These are phyloP conservation scores for Mucor irregularis DNA, from an alignment of 371 early-diverging fungal species.

Conservation along the genomic window DNA sequence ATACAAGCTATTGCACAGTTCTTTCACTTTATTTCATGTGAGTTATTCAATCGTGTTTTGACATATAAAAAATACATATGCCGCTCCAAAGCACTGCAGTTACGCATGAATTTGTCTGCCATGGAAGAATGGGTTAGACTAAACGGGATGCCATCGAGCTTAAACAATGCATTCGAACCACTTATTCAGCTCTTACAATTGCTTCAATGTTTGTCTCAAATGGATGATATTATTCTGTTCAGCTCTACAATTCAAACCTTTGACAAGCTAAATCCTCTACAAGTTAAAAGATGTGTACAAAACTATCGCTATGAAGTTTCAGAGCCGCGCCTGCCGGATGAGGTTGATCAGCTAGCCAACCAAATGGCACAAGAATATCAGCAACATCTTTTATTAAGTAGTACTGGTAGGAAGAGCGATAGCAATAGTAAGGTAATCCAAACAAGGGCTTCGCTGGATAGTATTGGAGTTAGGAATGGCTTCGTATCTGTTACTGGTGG, in stretches of 20 bases:
- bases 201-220: slow-evolving; percentile 74
- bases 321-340: slow-evolving; percentile 65
- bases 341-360: slow-evolving; percentile 63
- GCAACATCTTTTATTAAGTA: slow-evolving; percentile 25
- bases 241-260: slow-evolving; percentile 67
- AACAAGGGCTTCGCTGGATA: not conserved
- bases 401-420: not conserved
- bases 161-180: slow-evolving; percentile 52
- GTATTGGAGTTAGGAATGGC: not conserved
- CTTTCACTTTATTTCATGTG: slow-evolving; percentile 67
- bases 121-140: slow-evolving; percentile 82
- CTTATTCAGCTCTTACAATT: slow-evolving; percentile 78
- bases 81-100: slow-evolving; percentile 81
- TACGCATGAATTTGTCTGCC: slow-evolving; percentile 78
- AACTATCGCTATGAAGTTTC: slow-evolving; percentile 86
- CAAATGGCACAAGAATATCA: slow-evolving; percentile 51
- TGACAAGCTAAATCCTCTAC: slow-evolving; percentile 62
- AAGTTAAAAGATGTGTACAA: slow-evolving; percentile 68
- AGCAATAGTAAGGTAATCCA: not conserved
- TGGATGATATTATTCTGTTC: slow-evolving; percentile 64
- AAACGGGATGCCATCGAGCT: slow-evolving; percentile 39
- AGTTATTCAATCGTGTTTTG: slow-evolving; percentile 81
- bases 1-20: slow-evolving; percentile 66
- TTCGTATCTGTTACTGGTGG: not conserved
- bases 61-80: slow-evolving; percentile 69